Base-by-base conservation (phyloP, 192 early-diverging fungal species). In the Oehlia diaphana region DNA sequence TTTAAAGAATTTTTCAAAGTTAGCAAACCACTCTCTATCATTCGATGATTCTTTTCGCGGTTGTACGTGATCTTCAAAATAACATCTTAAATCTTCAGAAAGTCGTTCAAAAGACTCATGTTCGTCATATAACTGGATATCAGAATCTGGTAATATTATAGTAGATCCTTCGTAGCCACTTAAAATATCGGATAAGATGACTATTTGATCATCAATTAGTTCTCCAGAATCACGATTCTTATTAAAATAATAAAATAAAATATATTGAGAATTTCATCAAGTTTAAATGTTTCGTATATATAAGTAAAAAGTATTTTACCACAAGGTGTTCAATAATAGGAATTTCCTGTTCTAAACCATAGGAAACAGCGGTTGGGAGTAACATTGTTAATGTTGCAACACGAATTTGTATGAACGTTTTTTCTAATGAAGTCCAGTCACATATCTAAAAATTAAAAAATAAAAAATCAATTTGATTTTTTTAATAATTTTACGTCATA, bases 1-100 rank as follows among this genome's bases (percentile, higher is more conserved):
- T 49, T 80, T 64, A 26, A 80, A 49, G 62, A 80, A 80, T 31
- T 16, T 76, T 9, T 49, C 23, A 9, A 53, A 76, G 10, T 64
- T 66, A 0, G 62, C 61, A 14, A 75, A 42, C 79, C 79, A 80
- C 37, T 65, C 0, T 9, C 21, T 16, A 58, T 80, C 79, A 4
- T 79, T 10, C 3, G 53, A 16, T 47, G 39, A 31, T n/a, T 37
- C 23, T 31, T 10, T 67, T 47, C 79, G 72, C 31, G 26, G 4
- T 76, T 50, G 73, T 23, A 67, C 26, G n/a, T n/a, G n/a, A n/a
- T n/a, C n/a, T 49, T 80, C 79, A 65, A 76, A 80, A 23, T 53
- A 74, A 10, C 0, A 1, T 61, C 70, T 69, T 23, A 73, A 37
- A 47, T 74, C 28, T 14, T 9, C 3, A 21, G 70, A 79, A 58